Evolutionary conservation across 2,329 filamentous ascomycete genomes (phyloP), one percentile per base, ranked within the genome.

Genomic region (Pseudocercospora cruenta): DNA sequence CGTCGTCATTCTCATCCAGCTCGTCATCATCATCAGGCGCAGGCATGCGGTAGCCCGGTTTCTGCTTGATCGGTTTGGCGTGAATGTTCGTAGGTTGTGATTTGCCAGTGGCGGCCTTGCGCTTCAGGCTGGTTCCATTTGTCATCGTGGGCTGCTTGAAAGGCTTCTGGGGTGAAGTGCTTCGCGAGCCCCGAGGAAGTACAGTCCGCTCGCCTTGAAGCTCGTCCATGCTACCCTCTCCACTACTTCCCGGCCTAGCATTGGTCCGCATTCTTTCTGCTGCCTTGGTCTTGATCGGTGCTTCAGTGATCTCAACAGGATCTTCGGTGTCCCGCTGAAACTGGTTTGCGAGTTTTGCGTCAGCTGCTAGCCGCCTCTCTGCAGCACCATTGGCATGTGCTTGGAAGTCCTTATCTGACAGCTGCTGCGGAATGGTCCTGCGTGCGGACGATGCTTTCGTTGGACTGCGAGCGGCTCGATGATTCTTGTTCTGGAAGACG

Each of bases 201-300:
- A 68, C 26, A 28, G 67, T 68, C 1, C 26, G 53, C 9, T 14
- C 64, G 1, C 64, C 64, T 16, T 57, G 26, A 14, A 68, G 60
- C n/a, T 33, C 61, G 19, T 68, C 67, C 31, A 59, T 45, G 24
- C 67, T 68, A 9, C 53, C 53, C 5, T 61, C 61, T 39, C 49
- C 12, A 53, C 2, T 16, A 9, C 36, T 26, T 33, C 12, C 5
- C 19, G 57, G 26, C 10, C 53, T 53, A 5, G 33, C 12, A 2
- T 26, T 0, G n/a, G 19, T 24, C 60, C 45, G 63, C 63, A 53
- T 58, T 45, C 53, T 39, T 10, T 51, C 51, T 57, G 14, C 19
- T 14, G 62, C 31, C 28, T 39, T 24, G 54, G 26, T 47, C 22
- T 55, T 43, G 39, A 4, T 19, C 16, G 39, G 39, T n/a, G n/a